Conservation (phyloP, 495 filamentous ascomycete species). For the Stereocaulon alpinum region DNA sequence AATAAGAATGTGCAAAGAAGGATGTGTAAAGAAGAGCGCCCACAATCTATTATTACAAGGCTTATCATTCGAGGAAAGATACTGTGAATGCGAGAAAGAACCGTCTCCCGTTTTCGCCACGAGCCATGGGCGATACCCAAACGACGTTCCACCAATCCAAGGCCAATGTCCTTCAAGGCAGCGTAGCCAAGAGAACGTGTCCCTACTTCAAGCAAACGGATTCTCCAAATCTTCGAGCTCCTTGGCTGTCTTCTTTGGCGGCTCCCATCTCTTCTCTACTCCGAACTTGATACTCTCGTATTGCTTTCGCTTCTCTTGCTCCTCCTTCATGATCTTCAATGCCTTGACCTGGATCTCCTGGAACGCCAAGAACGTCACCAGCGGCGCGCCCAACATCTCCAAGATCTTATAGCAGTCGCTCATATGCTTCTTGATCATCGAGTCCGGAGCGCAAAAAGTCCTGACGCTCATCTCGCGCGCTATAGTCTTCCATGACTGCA, state of each 20-base stretch:
- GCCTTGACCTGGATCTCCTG: constrained; percentile 30
- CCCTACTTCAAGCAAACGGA: constrained; percentile 8
- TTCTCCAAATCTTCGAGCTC: constrained; percentile 18
- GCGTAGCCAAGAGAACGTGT: background rate
- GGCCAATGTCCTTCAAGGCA: background rate
- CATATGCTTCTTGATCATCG: constrained; percentile 43
- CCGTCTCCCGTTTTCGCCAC: too few species aligned
- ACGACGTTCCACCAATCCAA: background rate
- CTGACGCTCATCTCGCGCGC: constrained; percentile 43
- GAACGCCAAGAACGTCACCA: constrained; percentile 31
- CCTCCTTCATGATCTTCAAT: constrained; percentile 26
- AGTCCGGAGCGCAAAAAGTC: constrained; percentile 46
- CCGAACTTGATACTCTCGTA: constrained; percentile 24
- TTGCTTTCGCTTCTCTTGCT: constrained; percentile 21
- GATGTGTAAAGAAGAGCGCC: too few species aligned
- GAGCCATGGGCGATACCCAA: too few species aligned
- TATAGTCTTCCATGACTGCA: constrained; percentile 43
- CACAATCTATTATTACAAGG: too few species aligned
- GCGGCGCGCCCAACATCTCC: constrained; percentile 41
- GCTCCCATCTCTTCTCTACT: constrained; percentile 18
- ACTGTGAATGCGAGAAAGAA: too few species aligned
- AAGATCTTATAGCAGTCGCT: constrained; percentile 42
- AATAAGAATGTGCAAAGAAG: too few species aligned
- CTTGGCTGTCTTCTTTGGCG: constrained; percentile 2
- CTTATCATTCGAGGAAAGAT: too few species aligned